Evolutionary conservation across 1,284 basidiomycete species (phyloP), one percentile per base, ranked within the genome.

Genomic region (Moniliella sp.): DNA sequence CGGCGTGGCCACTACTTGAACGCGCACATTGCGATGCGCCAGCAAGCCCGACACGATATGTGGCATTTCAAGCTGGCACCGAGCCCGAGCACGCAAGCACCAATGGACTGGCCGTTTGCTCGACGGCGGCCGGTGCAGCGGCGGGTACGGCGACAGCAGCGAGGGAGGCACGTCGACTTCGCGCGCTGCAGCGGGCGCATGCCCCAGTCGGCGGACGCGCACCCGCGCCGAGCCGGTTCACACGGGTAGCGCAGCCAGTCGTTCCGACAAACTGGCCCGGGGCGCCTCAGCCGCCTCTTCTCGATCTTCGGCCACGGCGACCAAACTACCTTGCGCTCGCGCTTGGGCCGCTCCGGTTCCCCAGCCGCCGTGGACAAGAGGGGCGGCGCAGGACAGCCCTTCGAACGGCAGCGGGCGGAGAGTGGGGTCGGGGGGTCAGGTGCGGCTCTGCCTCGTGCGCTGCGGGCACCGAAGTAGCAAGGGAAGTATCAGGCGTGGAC

Each of bases 51-150:
- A 63, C 2, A 83, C 78, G 33, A 97, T 93, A 23, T 88, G 66
- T 1, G 84, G 83, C 1, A 77, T 73, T 57, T 94, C 94, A 52
- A 97, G 32, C 80, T 81, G 0, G 88, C 88, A 1, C 97, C 88
- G 47, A 8, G 88, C 86, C 0, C 82, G 81, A 0, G 77, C 74
- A 31, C 88, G 75, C 26, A 97, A 64, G 4, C 94, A 64, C 23
- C 93, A 71, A 55, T 93, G 66, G 27, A 45, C 33, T 7, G 48
- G 52, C 26, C 47, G 37, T 3, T 32, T 30, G 1, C 18, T 3
- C 0, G 36, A 42, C 0, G 55, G 55, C 3, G 55, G 55, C 5
- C 13, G 12, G 0, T 36, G 15, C 0, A 58, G 34, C 1, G 43
- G 28, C 1, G 46, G 28, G 25, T 50, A 53, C 2, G 46, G 43